A percentile compares a stretch with the other conserved stretches of the same genome.
phyloP scores from a whole-genome alignment of 2,329 filamentous ascomycete species.

The Thielaviopsis populi region DNA sequence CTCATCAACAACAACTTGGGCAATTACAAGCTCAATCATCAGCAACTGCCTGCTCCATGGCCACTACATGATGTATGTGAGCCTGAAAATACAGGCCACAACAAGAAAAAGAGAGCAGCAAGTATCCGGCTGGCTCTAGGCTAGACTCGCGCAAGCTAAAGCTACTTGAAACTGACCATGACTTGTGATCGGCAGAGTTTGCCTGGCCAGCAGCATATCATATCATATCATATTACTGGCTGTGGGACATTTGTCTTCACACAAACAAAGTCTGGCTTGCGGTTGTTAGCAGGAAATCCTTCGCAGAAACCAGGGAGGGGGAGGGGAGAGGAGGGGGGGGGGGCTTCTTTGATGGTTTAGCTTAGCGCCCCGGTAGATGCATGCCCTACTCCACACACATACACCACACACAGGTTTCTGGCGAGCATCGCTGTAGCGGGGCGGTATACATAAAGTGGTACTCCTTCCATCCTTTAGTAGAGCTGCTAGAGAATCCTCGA shows the following conservation, averaged over 20 bases:
- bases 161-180: not conserved
- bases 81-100: not conserved
- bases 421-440: not conserved
- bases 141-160: no score
- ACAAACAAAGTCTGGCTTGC: not conserved
- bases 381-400: not conserved
- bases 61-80: not conserved
- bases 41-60: not conserved
- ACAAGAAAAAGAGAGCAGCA: not conserved
- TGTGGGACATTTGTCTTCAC: no score
- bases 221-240: no score
- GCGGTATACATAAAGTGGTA: not conserved
- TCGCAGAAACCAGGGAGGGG: not conserved
- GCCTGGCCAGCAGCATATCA: not conserved
- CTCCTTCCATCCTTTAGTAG: not conserved
- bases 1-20: not conserved
- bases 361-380: not conserved
- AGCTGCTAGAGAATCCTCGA: not conserved
- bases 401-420: not conserved
- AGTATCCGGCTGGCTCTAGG: no score
- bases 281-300: not conserved
- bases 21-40: no score
- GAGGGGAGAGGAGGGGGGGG: not conserved
- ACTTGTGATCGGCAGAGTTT: not conserved
- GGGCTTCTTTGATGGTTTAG: not conserved